These are phyloP conservation scores for Rhizophora apiculata DNA, from an alignment of 345 rosid genomes.

Conservation along the genomic window DNA sequence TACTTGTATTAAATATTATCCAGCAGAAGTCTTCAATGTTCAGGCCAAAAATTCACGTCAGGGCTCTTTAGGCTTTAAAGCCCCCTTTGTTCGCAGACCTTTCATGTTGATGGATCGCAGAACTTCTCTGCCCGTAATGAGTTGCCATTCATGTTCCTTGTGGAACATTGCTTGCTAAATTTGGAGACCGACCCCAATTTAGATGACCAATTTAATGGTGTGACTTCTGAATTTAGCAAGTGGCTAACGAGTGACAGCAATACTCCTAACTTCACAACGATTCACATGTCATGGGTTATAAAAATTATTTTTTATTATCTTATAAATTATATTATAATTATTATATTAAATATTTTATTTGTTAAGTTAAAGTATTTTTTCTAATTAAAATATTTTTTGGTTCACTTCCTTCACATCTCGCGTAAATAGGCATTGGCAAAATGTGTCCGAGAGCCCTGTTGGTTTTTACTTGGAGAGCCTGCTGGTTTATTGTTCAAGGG, in stretches of 20 bases:
- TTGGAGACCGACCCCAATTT: neutral
- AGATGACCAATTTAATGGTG: slow-evolving; percentile 14
- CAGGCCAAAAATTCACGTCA: slow-evolving; percentile 15
- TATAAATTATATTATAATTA: too few species aligned
- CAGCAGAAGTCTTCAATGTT: neutral
- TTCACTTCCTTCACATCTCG: too few species aligned
- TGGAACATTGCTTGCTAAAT: slow-evolving; percentile 1
- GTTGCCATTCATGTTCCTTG: slow-evolving; percentile 9
- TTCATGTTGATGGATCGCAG: slow-evolving; percentile 1
- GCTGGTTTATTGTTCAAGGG: too few species aligned
- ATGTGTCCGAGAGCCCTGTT: neutral
- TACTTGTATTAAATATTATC: too few species aligned
- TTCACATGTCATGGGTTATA: slow-evolving; percentile 16
- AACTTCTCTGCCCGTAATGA: neutral
- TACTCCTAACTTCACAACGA: neutral
- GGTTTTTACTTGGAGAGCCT: too few species aligned
- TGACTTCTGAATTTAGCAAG: slow-evolving; percentile 10
- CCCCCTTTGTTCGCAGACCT: slow-evolving; percentile 1
- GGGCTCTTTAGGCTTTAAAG: slow-evolving; percentile 10
- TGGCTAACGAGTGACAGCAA: slow-evolving; percentile 14
- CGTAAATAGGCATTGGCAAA: slow-evolving; percentile 6
- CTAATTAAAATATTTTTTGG: too few species aligned
- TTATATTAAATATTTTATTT: too few species aligned
- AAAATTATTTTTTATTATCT: too few species aligned
- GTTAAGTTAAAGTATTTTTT: too few species aligned